A percentile compares a stretch with the other conserved stretches of the same genome.
Evolutionary conservation across 768 basidiomycete species (phyloP).

Genomic region (Tubosaeta brunneosetosa): DNA sequence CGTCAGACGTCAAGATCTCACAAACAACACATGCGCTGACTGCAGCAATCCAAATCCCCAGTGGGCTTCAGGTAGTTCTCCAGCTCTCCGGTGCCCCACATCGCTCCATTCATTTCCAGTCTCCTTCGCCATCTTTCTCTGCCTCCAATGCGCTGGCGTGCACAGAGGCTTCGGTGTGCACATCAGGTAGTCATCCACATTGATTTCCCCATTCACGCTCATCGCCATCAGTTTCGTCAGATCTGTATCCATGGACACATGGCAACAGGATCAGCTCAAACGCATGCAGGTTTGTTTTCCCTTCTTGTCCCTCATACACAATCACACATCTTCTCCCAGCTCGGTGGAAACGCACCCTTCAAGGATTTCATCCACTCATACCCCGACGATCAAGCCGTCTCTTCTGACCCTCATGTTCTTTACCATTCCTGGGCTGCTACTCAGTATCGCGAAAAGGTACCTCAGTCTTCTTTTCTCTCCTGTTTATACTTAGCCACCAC

Average conservation of each 20-base stretch:
- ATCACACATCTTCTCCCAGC: constrained; percentile 37
- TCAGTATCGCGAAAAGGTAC: constrained; percentile 92
- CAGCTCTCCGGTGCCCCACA: background rate
- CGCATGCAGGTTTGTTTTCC: constrained; percentile 74
- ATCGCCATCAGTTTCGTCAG: constrained; percentile 69
- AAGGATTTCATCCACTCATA: constrained; percentile 73
- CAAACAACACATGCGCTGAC: constrained; percentile 77
- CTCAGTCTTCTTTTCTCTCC: background rate
- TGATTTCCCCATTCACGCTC: background rate
- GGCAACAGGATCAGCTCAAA: constrained; percentile 83
- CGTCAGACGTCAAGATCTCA: constrained; percentile 62
- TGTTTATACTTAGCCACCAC: constrained; percentile 16
- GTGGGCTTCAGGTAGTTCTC: constrained; percentile 75
- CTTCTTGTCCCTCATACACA: background rate
- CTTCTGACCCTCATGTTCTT: constrained; percentile 63
- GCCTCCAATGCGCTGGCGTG: constrained; percentile 80
- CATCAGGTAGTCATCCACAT: constrained; percentile 50
- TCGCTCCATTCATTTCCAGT: constrained; percentile 14
- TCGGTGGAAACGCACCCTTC: constrained; percentile 87
- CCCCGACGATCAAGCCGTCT: constrained; percentile 65
- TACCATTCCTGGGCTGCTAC: constrained; percentile 94
- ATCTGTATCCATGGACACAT: constrained; percentile 95
- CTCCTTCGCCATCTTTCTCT: constrained; percentile 86
- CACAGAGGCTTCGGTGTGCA: constrained; percentile 94
- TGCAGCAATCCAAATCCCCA: constrained; percentile 90